phyloP scores from a whole-genome alignment of 306 rosid species.

The Psophocarpus tetragonolobus region DNA sequence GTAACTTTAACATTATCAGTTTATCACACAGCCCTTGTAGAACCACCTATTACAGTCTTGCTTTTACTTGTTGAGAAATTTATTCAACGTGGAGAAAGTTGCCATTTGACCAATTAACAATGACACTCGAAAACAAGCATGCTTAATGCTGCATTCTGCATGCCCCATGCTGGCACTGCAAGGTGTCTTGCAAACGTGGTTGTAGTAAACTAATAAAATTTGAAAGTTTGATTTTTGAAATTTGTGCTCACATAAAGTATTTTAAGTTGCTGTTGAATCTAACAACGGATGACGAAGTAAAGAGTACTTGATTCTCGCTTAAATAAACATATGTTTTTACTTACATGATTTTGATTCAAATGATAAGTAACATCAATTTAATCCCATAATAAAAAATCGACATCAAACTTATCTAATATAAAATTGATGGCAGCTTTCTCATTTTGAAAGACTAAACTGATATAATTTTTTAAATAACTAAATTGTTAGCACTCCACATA shows the following conservation, averaged over 20 bases:
- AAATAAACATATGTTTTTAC: background rate
- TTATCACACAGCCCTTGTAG: background rate
- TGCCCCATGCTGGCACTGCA: background rate
- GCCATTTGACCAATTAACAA: background rate
- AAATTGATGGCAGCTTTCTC: background rate
- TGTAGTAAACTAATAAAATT: background rate
- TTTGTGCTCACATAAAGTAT: background rate
- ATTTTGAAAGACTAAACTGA: background rate
- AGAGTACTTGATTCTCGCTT: background rate
- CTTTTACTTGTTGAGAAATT: background rate
- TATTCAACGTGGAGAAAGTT: background rate
- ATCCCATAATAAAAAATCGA: background rate
- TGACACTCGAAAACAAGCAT: background rate
- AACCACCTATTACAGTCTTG: background rate
- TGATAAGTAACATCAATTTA: background rate
- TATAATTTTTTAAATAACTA: background rate
- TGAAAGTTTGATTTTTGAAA: background rate
- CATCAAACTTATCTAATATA: background rate
- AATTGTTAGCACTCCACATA: background rate
- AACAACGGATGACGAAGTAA: background rate
- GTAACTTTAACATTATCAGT: background rate
- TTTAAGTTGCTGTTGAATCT: background rate
- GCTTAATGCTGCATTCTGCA: conserved; percentile 5
- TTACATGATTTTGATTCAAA: background rate
- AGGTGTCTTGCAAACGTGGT: background rate